Conservation (phyloP, 2,329 filamentous ascomycete species). For the Aspergillus sergii region DNA sequence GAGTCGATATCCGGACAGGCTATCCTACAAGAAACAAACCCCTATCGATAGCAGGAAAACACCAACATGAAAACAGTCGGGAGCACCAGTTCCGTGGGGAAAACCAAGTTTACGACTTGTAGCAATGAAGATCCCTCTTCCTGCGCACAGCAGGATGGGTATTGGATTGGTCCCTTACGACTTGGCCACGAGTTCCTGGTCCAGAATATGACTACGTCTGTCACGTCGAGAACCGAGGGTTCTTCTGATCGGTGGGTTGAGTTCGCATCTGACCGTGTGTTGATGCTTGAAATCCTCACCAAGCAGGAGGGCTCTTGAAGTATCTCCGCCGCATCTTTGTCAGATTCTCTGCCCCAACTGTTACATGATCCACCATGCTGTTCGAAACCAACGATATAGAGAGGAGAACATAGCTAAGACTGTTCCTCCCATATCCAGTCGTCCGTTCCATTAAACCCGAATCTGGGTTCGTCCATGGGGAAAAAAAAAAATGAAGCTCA, state of each 20-base stretch:
- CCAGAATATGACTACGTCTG: conserved; percentile 20
- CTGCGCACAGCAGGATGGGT: conserved; percentile 9
- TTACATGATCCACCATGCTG: not conserved
- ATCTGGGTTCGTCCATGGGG: not conserved
- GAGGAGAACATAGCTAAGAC: not conserved
- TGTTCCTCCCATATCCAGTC: not conserved
- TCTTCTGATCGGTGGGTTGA: conserved; percentile 32
- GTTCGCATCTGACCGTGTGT: conserved; percentile 35
- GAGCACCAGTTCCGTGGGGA: conserved; percentile 34
- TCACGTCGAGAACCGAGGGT: conserved; percentile 10
- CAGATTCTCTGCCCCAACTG: conserved; percentile 8
- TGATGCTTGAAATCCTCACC: conserved; percentile 42
- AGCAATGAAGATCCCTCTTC: conserved; percentile 43
- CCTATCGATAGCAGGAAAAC: conserved; percentile 12
- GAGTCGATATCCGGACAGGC: conserved; percentile 9
- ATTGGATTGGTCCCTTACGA: conserved; percentile 44
- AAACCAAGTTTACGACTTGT: conserved; percentile 41
- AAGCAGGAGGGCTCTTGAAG: conserved; percentile 9
- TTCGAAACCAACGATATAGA: not conserved
- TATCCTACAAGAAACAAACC: conserved; percentile 14
- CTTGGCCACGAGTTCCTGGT: conserved; percentile 37
- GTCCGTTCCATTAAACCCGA: not conserved
- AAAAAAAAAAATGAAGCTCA: conserved; percentile 11
- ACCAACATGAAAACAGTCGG: conserved; percentile 15
- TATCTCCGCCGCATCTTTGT: conserved; percentile 9